phyloP scores from a whole-genome alignment of 371 early-diverging fungal species.

The Blakeslea trispora region DNA sequence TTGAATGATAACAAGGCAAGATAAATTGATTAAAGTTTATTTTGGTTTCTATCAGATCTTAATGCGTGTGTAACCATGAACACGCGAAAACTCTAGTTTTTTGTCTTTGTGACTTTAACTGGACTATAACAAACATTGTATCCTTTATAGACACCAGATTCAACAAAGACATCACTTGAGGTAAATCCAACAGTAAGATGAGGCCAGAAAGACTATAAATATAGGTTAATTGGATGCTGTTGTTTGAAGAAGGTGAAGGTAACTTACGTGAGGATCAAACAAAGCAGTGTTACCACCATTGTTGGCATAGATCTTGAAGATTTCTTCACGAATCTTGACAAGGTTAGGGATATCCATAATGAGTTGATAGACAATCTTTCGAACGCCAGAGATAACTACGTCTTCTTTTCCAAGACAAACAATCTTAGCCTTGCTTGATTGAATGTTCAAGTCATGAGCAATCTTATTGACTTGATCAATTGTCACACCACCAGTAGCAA shows the following conservation, averaged over 20 bases:
- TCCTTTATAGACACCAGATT: slow-evolving; percentile 78
- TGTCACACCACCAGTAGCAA: slow-evolving; percentile 65
- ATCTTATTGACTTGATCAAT: slow-evolving; percentile 70
- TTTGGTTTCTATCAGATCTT: no score
- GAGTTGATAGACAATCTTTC: slow-evolving; percentile 44
- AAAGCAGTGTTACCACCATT: slow-evolving; percentile 63
- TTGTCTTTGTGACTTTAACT: neutral
- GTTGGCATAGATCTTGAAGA: slow-evolving; percentile 50
- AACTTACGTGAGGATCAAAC: slow-evolving; percentile 53
- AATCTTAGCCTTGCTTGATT: slow-evolving; percentile 52
- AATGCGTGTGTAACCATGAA: no score
- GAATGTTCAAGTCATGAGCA: slow-evolving; percentile 58
- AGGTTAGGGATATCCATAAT: slow-evolving; percentile 43
- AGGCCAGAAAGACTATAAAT: slow-evolving; percentile 59
- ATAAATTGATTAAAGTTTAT: no score
- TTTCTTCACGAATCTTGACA: slow-evolving; percentile 48
- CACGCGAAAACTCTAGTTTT: no score
- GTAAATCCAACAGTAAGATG: slow-evolving; percentile 77
- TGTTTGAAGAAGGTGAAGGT: no score
- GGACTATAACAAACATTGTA: slow-evolving; percentile 65
- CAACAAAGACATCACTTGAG: slow-evolving; percentile 63
- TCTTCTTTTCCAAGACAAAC: slow-evolving; percentile 71
- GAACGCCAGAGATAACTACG: slow-evolving; percentile 28
- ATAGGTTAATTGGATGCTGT: no score
- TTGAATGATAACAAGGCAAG: no score